Evolutionary conservation across 1,139 yeast genomes (phyloP).

Genomic region (Saccharomyces hybrid): DNA sequence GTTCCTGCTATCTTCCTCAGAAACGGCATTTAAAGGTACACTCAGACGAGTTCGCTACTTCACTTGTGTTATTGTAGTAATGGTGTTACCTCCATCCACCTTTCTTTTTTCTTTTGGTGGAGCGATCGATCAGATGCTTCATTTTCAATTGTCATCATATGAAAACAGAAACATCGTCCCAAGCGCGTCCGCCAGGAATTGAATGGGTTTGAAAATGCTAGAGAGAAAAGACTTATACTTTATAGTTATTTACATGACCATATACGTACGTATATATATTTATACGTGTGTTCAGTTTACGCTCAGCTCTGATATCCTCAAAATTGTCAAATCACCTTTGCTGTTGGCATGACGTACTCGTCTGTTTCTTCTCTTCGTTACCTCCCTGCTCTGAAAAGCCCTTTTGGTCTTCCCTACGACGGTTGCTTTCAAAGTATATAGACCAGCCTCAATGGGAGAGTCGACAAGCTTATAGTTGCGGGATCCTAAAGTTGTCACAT

Average conservation of each 20-base stretch:
- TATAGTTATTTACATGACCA: neutral
- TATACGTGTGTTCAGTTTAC: conserved; percentile 37
- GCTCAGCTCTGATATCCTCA: conserved; percentile 68
- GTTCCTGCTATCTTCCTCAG: conserved; percentile 21
- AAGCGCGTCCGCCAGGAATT: too few species aligned
- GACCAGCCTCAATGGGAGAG: conserved; percentile 44
- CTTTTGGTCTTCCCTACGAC: conserved; percentile 83
- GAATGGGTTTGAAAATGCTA: too few species aligned
- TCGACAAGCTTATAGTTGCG: conserved; percentile 68
- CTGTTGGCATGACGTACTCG: conserved; percentile 71
- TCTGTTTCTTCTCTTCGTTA: conserved; percentile 74
- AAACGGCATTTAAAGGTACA: conserved; percentile 19
- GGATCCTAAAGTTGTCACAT: conserved; percentile 78
- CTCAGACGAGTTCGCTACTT: neutral
- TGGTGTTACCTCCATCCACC: neutral
- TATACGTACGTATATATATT: neutral
- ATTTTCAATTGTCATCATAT: too few species aligned
- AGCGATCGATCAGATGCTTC: too few species aligned
- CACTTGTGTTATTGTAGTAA: neutral
- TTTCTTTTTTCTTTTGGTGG: neutral
- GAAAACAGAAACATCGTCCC: too few species aligned
- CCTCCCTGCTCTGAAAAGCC: conserved; percentile 62
- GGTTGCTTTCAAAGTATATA: conserved; percentile 62
- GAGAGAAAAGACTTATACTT: too few species aligned
- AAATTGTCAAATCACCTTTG: conserved; percentile 74